These are phyloP conservation scores for Pyricularia pennisetigena DNA, from an alignment of 2,329 filamentous ascomycete species.

Conservation along the genomic window DNA sequence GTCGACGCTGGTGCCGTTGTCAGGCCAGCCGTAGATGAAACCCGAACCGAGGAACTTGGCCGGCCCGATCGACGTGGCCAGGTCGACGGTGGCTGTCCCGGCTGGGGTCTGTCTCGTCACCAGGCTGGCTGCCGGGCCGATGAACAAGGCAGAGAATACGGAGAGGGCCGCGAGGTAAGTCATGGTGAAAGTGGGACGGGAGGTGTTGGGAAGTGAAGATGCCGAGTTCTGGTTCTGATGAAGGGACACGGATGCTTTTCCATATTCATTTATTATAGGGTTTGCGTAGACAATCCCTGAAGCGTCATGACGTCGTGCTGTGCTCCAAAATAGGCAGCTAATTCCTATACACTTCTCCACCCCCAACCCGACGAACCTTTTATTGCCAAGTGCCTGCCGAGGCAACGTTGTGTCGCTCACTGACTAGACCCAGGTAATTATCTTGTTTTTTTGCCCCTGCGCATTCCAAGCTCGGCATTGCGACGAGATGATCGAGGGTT, in stretches of 20 bases:
- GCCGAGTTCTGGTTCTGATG: no score
- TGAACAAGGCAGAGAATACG: background rate
- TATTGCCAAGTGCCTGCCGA: background rate
- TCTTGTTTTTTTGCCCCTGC: background rate
- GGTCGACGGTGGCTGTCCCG: slow-evolving; percentile 12
- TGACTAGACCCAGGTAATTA: no score
- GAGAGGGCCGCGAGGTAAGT: background rate
- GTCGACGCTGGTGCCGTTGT: slow-evolving; percentile 12
- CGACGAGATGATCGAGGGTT: background rate
- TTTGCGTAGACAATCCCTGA: background rate
- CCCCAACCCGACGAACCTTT: no score
- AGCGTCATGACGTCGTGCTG: background rate
- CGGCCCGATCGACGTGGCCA: slow-evolving; percentile 9
- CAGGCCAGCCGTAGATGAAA: slow-evolving; percentile 15
- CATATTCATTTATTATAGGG: background rate
- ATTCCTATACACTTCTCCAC: no score
- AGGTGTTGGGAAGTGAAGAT: background rate
- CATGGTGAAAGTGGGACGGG: background rate
- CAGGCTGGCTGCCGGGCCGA: background rate
- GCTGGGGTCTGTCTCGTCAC: background rate
- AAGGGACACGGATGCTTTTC: background rate
- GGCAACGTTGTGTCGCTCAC: background rate
- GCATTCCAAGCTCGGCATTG: background rate
- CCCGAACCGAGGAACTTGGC: slow-evolving; percentile 14
- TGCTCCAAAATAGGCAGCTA: background rate